A percentile compares a stretch with the other conserved stretches of the same genome.
phyloP scores from a whole-genome alignment of 1,139 yeast genomes.

The Blastobotrys indianensis region DNA sequence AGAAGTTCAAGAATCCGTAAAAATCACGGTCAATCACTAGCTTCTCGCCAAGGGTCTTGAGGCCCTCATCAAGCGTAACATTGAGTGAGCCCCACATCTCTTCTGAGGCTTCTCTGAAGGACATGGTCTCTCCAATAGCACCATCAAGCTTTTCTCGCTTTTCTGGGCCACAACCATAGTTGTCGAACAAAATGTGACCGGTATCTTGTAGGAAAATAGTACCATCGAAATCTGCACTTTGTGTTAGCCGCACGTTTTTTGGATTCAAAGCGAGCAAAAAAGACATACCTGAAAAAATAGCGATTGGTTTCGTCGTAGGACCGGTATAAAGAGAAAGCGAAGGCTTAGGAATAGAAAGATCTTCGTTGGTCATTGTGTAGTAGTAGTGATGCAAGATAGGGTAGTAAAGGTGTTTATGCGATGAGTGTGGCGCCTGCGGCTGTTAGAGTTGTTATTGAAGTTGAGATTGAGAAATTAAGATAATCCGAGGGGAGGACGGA shows the following conservation, averaged over 20 bases:
- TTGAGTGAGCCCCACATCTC: slow-evolving; percentile 41
- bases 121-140: slow-evolving; percentile 33
- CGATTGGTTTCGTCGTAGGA: slow-evolving; percentile 6
- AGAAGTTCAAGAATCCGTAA: slow-evolving; percentile 49
- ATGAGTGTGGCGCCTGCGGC: no score
- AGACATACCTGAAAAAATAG: slow-evolving; percentile 8
- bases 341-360: slow-evolving; percentile 8
- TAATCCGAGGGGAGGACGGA: no score
- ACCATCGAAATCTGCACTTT: slow-evolving; percentile 38
- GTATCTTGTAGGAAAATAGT: slow-evolving; percentile 43
- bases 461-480: no score
- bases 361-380: neutral
- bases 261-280: no score
- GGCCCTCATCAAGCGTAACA: slow-evolving; percentile 47
- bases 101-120: slow-evolving; percentile 41
- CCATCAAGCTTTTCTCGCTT: slow-evolving; percentile 36
- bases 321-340: neutral
- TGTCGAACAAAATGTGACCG: slow-evolving; percentile 41
- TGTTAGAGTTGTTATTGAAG: no score
- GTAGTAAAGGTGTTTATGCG: no score
- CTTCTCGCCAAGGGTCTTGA: slow-evolving; percentile 46
- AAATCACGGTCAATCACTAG: slow-evolving; percentile 59
- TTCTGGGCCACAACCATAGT: slow-evolving; percentile 40
- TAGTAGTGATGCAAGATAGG: no score
- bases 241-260: no score